Evolutionary conservation across 1,139 yeast genomes (phyloP).

Genomic region (Suhomyces chickasaworum): DNA sequence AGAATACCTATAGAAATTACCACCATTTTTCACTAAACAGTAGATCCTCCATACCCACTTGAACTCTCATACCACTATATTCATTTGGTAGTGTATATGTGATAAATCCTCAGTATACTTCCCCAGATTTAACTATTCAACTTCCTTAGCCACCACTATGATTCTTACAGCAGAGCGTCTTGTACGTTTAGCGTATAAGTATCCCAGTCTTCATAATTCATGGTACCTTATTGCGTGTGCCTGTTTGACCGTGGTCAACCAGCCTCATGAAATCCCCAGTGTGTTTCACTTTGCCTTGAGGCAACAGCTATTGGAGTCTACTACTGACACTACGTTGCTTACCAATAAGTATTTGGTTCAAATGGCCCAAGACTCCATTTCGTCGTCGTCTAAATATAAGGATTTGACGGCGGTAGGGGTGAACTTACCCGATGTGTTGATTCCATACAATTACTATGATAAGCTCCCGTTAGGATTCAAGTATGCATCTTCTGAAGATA

Average conservation of each 20-base stretch:
- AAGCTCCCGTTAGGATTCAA: slow-evolving; percentile 44
- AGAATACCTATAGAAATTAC: too few species aligned
- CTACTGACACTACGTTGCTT: slow-evolving; percentile 29
- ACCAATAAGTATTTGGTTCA: slow-evolving; percentile 34
- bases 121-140: slow-evolving; percentile 3
- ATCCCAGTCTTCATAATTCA: slow-evolving; percentile 42
- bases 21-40: too few species aligned
- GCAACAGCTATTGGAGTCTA: slow-evolving; percentile 44
- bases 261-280: slow-evolving; percentile 77
- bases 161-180: slow-evolving; percentile 65
- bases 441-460: slow-evolving; percentile 44
- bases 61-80: too few species aligned
- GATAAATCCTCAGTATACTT: background rate
- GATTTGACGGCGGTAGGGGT: slow-evolving; percentile 49
- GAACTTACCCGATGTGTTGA: slow-evolving; percentile 45
- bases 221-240: slow-evolving; percentile 87
- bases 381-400: slow-evolving; percentile 40
- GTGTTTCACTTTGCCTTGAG: slow-evolving; percentile 74
- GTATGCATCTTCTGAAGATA: slow-evolving; percentile 37
- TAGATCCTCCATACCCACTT: too few species aligned
- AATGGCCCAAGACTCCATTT: slow-evolving; percentile 45
- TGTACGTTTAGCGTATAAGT: slow-evolving; percentile 57
- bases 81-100: background rate
- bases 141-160: slow-evolving; percentile 12
- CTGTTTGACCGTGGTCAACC: slow-evolving; percentile 77